Evolutionary conservation across 2,329 filamentous ascomycete species (phyloP), one percentile per base, ranked within the genome.

Genomic region (Neofusicoccum ribis): DNA sequence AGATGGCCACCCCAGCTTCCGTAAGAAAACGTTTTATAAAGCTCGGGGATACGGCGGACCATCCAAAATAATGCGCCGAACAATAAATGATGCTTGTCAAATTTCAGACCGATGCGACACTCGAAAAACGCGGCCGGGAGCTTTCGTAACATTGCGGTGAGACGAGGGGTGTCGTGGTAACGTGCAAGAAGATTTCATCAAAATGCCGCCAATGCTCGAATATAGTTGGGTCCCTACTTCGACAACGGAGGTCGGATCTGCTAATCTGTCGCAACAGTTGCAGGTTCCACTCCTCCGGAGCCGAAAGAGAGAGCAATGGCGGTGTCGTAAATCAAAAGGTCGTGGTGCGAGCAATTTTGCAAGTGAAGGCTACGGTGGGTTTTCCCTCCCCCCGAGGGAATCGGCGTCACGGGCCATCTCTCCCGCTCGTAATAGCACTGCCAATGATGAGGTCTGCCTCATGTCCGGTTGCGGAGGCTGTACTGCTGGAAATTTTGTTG

Each of bases 351-450:
- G 17, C 9, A 44, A 31, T 46, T 27, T 46, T 56, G 49, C 41
- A 15, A 49, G 27, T 37, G 11, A 36, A 15, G 14, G 54, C 47
- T 61, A 61, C 37, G 23, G 47, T 14, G 56, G 56, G 9, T 62
- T 46, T 15, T 52, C 56, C 12, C 52, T 61, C 34, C 47, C 56
- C 17, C 37, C 64, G 6, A 27, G 15, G 3, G 73, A 71, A 37
- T 78, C 74, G 49, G 69, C 74, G 36, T 72, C 73, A 65, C 75
- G 70, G 5, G 76, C 74, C 44, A 79, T 39, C 63, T 79, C 77
- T 9, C 76, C 73, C 49, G 77, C 77, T 68, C 74, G 71, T 39
- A 78, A 67, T 12, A 79, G 65, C 3, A 74, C 77, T 3, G 76
- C 77, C 46, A 78, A 71, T 15, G 76, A 72, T 3, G 75, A 72